These are phyloP conservation scores for Mycothermus thermophilus DNA, from an alignment of 495 filamentous ascomycete species.

Conservation along the genomic window DNA sequence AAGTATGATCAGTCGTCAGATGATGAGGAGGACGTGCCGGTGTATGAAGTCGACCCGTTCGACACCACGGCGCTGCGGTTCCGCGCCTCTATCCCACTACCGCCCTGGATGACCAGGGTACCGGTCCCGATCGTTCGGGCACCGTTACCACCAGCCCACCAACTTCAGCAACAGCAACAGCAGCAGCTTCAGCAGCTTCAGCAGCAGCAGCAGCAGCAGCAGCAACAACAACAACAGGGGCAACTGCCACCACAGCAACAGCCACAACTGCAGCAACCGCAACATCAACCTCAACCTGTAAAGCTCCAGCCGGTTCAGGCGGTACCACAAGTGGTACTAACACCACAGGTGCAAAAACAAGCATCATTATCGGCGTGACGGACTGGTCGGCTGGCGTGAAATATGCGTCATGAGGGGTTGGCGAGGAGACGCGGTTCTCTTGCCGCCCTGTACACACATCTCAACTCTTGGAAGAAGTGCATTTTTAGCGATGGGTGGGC, in stretches of 20 bases:
- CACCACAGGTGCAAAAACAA: too few species aligned
- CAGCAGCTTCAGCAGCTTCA: conserved; percentile 10
- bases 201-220: neutral
- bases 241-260: conserved; percentile 4
- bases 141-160: conserved; percentile 1
- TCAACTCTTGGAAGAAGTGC: conserved; percentile 18
- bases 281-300: neutral
- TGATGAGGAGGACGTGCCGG: conserved; percentile 46
- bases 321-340: too few species aligned
- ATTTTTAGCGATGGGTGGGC: conserved; percentile 20
- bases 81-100: conserved; percentile 51
- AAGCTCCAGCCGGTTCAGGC: too few species aligned
- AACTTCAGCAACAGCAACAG: conserved; percentile 5
- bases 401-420: neutral
- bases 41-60: conserved; percentile 56
- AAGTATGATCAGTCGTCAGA: conserved; percentile 67
- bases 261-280: neutral
- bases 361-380: too few species aligned
- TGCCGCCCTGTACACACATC: conserved; percentile 17
- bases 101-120: conserved; percentile 19
- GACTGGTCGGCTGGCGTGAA: neutral
- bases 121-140: conserved; percentile 1
- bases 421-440: conserved; percentile 3
- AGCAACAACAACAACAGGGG: conserved; percentile 4
- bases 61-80: conserved; percentile 58